Evolutionary conservation across 345 rosid species (phyloP).

Genomic region (Barbarea vulgaris): DNA sequence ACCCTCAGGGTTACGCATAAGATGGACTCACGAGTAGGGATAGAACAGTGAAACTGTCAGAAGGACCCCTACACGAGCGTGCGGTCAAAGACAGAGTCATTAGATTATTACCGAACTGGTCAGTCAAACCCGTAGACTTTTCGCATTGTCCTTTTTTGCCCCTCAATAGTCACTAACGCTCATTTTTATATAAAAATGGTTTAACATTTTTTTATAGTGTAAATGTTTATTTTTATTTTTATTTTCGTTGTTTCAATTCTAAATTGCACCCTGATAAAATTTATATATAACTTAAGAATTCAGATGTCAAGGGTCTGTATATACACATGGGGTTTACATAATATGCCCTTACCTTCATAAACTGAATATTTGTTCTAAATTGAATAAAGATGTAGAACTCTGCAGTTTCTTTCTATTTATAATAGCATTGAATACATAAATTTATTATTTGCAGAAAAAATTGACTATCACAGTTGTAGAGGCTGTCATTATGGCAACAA

Average conservation of each 20-base stretch:
- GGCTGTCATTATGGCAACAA: conserved; percentile 26
- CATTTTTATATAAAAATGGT: background rate
- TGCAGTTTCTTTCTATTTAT: background rate
- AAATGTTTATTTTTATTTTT: no score
- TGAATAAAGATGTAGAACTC: conserved; percentile 4
- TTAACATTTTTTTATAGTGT: background rate
- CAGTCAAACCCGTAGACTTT: conserved; percentile 48
- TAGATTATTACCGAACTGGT: conserved; percentile 36
- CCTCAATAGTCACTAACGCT: conserved; percentile 28
- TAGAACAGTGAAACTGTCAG: conserved; percentile 35
- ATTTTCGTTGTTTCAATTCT: background rate
- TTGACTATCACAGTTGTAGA: conserved; percentile 32
- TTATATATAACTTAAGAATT: background rate
- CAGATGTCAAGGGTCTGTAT: background rate
- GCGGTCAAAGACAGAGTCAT: conserved; percentile 48
- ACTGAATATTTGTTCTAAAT: background rate
- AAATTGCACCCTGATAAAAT: background rate
- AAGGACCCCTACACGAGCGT: conserved; percentile 43
- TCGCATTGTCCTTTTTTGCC: conserved; percentile 32
- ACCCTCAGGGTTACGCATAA: background rate
- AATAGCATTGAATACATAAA: conserved; percentile 24
- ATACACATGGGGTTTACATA: background rate
- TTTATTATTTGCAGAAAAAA: conserved; percentile 37
- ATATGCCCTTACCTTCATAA: background rate
- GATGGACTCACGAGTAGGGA: conserved; percentile 34